Evolutionary conservation across 176 grass and related monocot genomes (phyloP).

Genomic region (Oryza punctata): DNA sequence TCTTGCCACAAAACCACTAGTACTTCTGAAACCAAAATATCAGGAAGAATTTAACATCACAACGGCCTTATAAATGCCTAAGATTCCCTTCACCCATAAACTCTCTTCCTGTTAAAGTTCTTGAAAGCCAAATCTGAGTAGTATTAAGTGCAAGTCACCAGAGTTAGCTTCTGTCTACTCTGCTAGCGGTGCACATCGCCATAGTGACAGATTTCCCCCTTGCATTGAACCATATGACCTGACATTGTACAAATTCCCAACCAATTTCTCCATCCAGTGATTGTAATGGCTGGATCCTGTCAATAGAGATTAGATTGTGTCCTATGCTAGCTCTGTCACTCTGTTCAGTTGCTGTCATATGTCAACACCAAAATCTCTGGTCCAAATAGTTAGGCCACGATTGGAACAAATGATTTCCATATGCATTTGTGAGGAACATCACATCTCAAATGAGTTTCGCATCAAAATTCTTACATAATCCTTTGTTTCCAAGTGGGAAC

Average conservation of each 20-base stretch:
- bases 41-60: background rate
- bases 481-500: background rate
- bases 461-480: background rate
- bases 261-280: constrained; percentile 29
- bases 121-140: constrained; percentile 23
- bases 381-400: background rate
- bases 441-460: background rate
- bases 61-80: background rate
- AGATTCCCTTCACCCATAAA: background rate
- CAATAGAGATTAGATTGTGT: background rate
- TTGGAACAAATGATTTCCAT: background rate
- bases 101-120: background rate
- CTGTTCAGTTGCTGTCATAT: background rate
- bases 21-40: background rate
- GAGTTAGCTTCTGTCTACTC: background rate
- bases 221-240: constrained; percentile 11
- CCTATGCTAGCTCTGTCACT: background rate
- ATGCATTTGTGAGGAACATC: background rate
- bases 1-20: background rate
- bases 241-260: constrained; percentile 40
- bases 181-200: background rate
- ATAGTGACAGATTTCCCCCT: constrained; percentile 29
- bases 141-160: constrained; percentile 13
- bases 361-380: background rate
- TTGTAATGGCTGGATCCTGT: constrained; percentile 3